Percentiles rank a stretch among this genome's conserved stretches.
Conservation (phyloP, 352 stramenopile genomes). For the Phytophthora litchii region DNA sequence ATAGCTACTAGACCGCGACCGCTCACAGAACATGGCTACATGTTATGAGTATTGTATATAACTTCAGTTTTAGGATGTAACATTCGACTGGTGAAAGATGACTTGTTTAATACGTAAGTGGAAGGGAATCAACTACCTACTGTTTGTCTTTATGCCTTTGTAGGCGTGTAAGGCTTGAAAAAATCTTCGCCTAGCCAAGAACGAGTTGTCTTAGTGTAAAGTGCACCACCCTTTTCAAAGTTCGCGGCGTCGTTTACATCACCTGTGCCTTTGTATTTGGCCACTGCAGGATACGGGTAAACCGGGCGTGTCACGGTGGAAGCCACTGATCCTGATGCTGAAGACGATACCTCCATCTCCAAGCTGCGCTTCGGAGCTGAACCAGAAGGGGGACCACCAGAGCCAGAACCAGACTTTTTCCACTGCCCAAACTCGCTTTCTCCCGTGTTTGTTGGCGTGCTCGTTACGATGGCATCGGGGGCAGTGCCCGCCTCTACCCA, state of each 20-base stretch:
- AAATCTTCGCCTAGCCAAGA: constrained; percentile 36
- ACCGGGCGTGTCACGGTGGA: constrained; percentile 31
- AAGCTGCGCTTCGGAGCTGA: constrained; percentile 14
- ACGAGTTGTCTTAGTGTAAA: constrained; percentile 43
- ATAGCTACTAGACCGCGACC: constrained; percentile 2
- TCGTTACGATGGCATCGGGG: constrained; percentile 37
- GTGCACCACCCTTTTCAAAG: constrained; percentile 32
- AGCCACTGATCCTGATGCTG: constrained; percentile 31
- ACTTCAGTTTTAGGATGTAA: background rate
- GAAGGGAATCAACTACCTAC: background rate
- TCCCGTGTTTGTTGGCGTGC: constrained; percentile 21
- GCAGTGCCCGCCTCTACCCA: constrained; percentile 43
- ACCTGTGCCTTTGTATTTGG: constrained; percentile 37
- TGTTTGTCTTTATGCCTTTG: constrained; percentile 9
- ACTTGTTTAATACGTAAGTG: background rate
- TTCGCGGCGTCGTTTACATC: constrained; percentile 34
- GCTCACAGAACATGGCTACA: constrained; percentile 15
- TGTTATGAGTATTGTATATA: too few relatives aligned
- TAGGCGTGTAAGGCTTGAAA: constrained; percentile 35
- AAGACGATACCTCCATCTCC: constrained; percentile 17
- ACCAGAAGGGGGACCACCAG: constrained; percentile 10
- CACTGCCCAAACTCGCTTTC: constrained; percentile 39
- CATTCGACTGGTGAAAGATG: background rate
- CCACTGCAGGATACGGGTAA: constrained; percentile 35
- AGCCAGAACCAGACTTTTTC: constrained; percentile 22